phyloP scores from a whole-genome alignment of 352 stramenopile species.

The Phytophthora hibernalis region DNA sequence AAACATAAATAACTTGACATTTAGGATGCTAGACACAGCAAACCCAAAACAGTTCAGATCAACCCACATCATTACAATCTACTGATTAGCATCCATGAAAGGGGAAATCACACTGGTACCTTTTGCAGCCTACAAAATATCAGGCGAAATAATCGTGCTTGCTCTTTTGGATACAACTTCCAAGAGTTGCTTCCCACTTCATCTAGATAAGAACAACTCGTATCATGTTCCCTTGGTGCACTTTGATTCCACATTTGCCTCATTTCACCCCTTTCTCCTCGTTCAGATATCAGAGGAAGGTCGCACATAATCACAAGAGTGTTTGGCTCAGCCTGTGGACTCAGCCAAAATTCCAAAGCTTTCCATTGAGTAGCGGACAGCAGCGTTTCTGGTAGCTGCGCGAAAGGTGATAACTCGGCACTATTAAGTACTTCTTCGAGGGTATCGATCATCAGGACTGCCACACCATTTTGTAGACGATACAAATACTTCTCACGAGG shows the following conservation, averaged over 20 bases:
- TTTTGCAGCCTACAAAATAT: slow-evolving; percentile 44
- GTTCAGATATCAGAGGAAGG: slow-evolving; percentile 38
- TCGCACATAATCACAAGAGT: slow-evolving; percentile 66
- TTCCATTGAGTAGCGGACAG: slow-evolving; percentile 45
- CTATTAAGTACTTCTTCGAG: slow-evolving; percentile 40
- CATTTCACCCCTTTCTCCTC: slow-evolving; percentile 12
- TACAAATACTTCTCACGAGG: slow-evolving; percentile 38
- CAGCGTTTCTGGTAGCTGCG: slow-evolving; percentile 37
- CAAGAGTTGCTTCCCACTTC: slow-evolving; percentile 31
- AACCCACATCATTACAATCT: not conserved
- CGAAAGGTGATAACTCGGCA: slow-evolving; percentile 27
- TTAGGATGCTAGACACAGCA: slow-evolving; percentile 34
- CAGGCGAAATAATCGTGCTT: slow-evolving; percentile 41
- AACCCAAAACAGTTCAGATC: not conserved
- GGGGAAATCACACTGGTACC: slow-evolving; percentile 13
- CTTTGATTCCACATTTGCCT: slow-evolving; percentile 26
- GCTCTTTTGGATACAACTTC: slow-evolving; percentile 51
- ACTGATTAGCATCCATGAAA: not conserved
- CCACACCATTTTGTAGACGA: slow-evolving; percentile 30
- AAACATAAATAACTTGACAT: slow-evolving; percentile 55
- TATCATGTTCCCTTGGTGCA: slow-evolving; percentile 3
- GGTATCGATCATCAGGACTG: slow-evolving; percentile 52
- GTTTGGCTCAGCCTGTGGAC: slow-evolving; percentile 4
- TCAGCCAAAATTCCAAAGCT: slow-evolving; percentile 40
- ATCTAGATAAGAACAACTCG: not conserved